Conservation (phyloP, 495 filamentous ascomycete genomes). For the Astrothelium subdiscretum region DNA sequence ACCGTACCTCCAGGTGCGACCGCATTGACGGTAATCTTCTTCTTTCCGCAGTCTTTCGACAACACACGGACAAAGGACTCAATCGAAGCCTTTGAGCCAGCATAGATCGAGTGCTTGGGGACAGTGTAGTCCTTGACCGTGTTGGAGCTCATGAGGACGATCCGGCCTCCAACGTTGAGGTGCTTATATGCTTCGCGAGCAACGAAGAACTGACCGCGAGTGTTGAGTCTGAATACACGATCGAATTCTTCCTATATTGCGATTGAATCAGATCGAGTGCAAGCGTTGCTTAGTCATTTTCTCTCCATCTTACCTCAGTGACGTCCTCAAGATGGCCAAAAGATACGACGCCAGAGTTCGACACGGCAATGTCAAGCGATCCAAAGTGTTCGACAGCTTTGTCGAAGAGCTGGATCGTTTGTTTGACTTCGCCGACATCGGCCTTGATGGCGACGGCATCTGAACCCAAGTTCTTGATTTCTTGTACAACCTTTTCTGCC, state of each 20-base stretch:
- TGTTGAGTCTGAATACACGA: conserved; percentile 10
- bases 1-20: conserved; percentile 34
- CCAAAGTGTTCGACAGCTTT: conserved; percentile 12
- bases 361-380: conserved; percentile 25
- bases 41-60: conserved; percentile 26
- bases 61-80: conserved; percentile 33
- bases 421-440: conserved; percentile 3
- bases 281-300: no score
- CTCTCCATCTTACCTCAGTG: no score
- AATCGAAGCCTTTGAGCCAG: conserved; percentile 35
- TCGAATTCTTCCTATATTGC: conserved; percentile 16
- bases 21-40: conserved; percentile 43
- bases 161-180: conserved; percentile 37
- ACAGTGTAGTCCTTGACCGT: conserved; percentile 39
- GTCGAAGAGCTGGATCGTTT: conserved; percentile 9
- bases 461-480: conserved; percentile 16
- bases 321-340: conserved; percentile 7
- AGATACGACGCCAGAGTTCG: conserved; percentile 14
- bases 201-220: conserved; percentile 13
- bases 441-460: conserved; percentile 12
- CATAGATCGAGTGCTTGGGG: conserved; percentile 41
- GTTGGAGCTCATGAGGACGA: conserved; percentile 42
- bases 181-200: conserved; percentile 31
- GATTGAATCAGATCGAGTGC: neutral
- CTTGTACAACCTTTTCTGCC: conserved; percentile 10